Conservation (phyloP, 805 yeast genomes). For the Phaffomyces thermotolerans region DNA sequence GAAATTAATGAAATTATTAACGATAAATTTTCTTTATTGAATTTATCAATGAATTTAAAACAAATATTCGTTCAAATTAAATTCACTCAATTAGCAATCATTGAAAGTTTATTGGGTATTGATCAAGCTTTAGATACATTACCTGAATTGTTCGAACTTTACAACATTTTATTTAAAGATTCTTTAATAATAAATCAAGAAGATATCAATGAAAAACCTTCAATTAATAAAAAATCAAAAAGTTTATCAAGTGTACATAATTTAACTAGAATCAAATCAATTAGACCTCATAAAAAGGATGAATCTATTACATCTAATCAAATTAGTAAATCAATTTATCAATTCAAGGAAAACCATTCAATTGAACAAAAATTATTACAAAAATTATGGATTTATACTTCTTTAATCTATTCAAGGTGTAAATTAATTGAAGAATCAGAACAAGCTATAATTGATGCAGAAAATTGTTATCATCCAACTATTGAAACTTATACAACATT, state of each 20-base stretch:
- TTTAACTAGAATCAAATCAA: slow-evolving; percentile 11
- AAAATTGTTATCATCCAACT: slow-evolving; percentile 37
- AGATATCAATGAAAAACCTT: neutral
- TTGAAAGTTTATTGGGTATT: slow-evolving; percentile 53
- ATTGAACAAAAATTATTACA: slow-evolving; percentile 40
- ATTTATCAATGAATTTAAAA: slow-evolving; percentile 3
- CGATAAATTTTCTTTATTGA: slow-evolving; percentile 1
- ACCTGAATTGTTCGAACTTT: slow-evolving; percentile 59
- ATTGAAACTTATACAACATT: slow-evolving; percentile 42
- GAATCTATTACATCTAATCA: neutral
- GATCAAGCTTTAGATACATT: slow-evolving; percentile 53
- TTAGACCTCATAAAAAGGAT: slow-evolving; percentile 5
- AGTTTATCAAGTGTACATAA: neutral
- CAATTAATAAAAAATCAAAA: slow-evolving; percentile 1
- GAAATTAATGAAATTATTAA: slow-evolving; percentile 30
- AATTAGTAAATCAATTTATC: slow-evolving; percentile 1
- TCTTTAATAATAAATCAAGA: slow-evolving; percentile 8
- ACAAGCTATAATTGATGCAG: slow-evolving; percentile 69
- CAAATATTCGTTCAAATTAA: slow-evolving; percentile 53
- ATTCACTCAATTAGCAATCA: slow-evolving; percentile 65
- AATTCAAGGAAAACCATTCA: slow-evolving; percentile 1
- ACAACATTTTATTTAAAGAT: slow-evolving; percentile 40
- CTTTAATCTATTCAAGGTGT: slow-evolving; percentile 53
- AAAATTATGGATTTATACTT: slow-evolving; percentile 68
- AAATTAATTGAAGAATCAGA: slow-evolving; percentile 54